Base-by-base conservation (phyloP, 768 basidiomycete species). In the Roridomyces roridus region DNA sequence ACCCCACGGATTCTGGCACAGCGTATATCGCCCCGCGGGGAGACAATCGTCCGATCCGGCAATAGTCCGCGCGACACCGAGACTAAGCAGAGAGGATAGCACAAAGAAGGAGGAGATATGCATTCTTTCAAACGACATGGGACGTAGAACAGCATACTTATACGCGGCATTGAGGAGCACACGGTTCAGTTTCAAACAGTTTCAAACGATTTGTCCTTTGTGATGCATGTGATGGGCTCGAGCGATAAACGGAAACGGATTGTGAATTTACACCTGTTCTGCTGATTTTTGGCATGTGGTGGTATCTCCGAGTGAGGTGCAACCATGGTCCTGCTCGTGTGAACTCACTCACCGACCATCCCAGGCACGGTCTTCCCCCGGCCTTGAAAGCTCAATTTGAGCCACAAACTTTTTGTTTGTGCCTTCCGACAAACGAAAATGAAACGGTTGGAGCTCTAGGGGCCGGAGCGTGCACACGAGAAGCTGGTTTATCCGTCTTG, bases 1-100 rank as follows among this genome's bases (percentile, higher is more conserved):
- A 14, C 81, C 82, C 83, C 83, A 85, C 20, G 81, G 77, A 64
- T 85, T 83, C 63, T 84, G 79, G 70, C 83, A 85, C 40, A 85
- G 77, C 0, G 72, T 77, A 65, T 72, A 85, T 11, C 67, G 63
- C 4, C 82, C 83, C 8, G 78, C 78, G 1, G 80, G 67, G 39
- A 67, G 55, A 63, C 83, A 84, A 55, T 74, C 69, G 45, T 65
- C 78, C 50, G 69, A 73, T 5, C 82, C 82, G 9, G 72, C 69
- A 51, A 84, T 71, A 10, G 77, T 77, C 61, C 77, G 75, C 1
- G 72, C 74, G 60, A 55, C 36, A 8, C 57, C 52, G 34, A 63
- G 18, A 43, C 56, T 39, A 31, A 59, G 17, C 20, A 59, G 37
- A 25, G 14, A 6, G 11, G 52, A 40, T 7, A 36, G 18, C 17